Evolutionary conservation across 352 stramenopile genomes (phyloP), one percentile per base, ranked within the genome.

Genomic region (Phytopythium montanum): DNA sequence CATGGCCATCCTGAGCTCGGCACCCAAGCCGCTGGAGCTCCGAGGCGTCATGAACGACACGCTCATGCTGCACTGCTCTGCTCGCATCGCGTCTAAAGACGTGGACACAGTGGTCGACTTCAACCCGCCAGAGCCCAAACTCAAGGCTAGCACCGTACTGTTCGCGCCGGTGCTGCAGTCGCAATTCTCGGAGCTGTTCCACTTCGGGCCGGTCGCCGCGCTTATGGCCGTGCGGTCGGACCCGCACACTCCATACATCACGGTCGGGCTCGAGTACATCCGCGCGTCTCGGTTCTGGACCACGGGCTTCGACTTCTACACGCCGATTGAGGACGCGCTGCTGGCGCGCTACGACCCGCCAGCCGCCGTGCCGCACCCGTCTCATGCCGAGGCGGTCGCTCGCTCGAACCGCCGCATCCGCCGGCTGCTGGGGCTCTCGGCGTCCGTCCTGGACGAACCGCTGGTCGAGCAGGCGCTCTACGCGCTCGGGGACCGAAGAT

Each of bases 281-380:
- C 83, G 87, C 19, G 87, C 87, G 2, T 76, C 83, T 28, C 83
- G 87, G 28, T 96, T 94, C 62, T 96, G 87, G 87, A 96, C 87
- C 29, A 68, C 72, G 19, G 87, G 85, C 29, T 94, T 89, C 68
- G 87, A 96, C 42, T 94, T 96, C 46, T 96, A 96, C 64, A 66
- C 87, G 21, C 87, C 83, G 8, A 75, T 76, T 21, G 51, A 77
- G 19, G 76, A 88, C 68, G 59, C 82, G n/a, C 50, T 92, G 4
- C 91, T 84, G 56, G 79, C 70, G 60, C 70, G 65, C 33, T 93
- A 95, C 62, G 73, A 79, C 7, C 62, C 83, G 29, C 57, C 62
- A 33, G 52, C 57, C 16, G 14, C 25, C 1, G 28, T 9, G 2
- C 62, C 66, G 10, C 31, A 73, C 0, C 65, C 71, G 0, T 63